phyloP scores from a whole-genome alignment of 2,329 filamentous ascomycete genomes.

The Alternaria triticina region DNA sequence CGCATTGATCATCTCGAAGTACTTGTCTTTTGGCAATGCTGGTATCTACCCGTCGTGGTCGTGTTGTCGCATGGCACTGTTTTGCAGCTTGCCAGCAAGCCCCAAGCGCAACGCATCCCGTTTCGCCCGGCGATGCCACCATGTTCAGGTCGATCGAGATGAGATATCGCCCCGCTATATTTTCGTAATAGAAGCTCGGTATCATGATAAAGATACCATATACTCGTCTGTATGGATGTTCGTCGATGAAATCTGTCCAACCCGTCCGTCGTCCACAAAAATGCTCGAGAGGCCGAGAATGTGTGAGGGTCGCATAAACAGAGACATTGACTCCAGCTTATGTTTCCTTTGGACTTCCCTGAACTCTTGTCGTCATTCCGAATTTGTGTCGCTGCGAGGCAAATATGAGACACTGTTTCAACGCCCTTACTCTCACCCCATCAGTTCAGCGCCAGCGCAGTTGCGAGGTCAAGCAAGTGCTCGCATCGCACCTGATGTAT shows the following conservation, averaged over 20 bases:
- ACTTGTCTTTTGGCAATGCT: accelerated
- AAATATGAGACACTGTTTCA: not conserved
- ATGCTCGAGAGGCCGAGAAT: not conserved
- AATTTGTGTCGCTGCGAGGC: not conserved
- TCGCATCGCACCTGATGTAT: not conserved
- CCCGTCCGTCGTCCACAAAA: not conserved
- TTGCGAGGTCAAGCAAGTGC: not conserved
- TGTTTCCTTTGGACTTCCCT: not conserved
- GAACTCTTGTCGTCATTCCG: not conserved
- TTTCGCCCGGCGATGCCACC: not conserved
- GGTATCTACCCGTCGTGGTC: not conserved
- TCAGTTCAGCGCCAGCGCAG: not conserved
- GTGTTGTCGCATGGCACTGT: not conserved
- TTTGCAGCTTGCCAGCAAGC: not conserved
- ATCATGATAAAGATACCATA: not conserved
- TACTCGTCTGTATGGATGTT: not conserved
- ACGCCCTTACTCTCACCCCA: not conserved
- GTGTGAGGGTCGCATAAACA: not conserved
- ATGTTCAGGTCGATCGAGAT: not conserved
- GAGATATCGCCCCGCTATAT: not conserved
- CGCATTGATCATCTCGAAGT: not conserved
- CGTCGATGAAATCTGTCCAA: not conserved
- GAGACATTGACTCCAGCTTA: not conserved
- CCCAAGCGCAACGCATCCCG: not conserved
- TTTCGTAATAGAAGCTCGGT: not conserved